Conservation (phyloP, 2,329 filamentous ascomycete genomes). For the Corynespora cassiicola region DNA sequence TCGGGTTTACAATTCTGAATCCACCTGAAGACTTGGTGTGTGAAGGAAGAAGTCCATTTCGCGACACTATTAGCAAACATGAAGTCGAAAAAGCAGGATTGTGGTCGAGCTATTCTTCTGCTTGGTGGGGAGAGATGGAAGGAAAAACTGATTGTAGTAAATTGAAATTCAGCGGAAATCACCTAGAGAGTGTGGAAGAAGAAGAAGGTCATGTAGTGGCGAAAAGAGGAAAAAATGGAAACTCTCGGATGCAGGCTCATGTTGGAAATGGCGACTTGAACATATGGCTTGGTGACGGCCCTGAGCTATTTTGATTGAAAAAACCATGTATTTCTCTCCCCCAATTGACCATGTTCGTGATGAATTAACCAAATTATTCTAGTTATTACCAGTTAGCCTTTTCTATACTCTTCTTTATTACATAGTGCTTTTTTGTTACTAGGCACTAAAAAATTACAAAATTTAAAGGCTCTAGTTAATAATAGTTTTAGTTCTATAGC, state of each 20-base stretch:
- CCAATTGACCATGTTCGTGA: too few species aligned
- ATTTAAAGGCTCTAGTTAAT: too few species aligned
- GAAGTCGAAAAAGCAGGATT: conserved; percentile 10
- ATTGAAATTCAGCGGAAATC: conserved; percentile 15
- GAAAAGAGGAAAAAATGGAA: conserved; percentile 16
- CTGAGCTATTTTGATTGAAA: too few species aligned
- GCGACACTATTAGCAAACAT: conserved; percentile 18
- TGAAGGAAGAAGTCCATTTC: conserved; percentile 14
- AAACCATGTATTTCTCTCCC: too few species aligned
- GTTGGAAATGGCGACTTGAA: conserved; percentile 12
- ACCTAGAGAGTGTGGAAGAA: conserved; percentile 10
- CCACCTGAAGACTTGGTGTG: conserved; percentile 6
- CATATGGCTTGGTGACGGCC: conserved; percentile 13
- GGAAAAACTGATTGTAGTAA: conserved; percentile 11
- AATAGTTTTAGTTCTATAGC: too few species aligned
- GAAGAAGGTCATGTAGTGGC: conserved; percentile 17
- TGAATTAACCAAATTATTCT: too few species aligned
- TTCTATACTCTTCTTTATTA: too few species aligned
- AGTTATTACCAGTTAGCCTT: too few species aligned
- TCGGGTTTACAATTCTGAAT: conserved; percentile 6
- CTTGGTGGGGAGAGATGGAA: conserved; percentile 21
- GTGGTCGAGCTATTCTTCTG: conserved; percentile 11
- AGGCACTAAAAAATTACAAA: too few species aligned
- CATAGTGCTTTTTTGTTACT: too few species aligned
- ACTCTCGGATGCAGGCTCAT: conserved; percentile 10